phyloP scores from a whole-genome alignment of 148 eudicot genomes.

The Beta vulgaris region DNA sequence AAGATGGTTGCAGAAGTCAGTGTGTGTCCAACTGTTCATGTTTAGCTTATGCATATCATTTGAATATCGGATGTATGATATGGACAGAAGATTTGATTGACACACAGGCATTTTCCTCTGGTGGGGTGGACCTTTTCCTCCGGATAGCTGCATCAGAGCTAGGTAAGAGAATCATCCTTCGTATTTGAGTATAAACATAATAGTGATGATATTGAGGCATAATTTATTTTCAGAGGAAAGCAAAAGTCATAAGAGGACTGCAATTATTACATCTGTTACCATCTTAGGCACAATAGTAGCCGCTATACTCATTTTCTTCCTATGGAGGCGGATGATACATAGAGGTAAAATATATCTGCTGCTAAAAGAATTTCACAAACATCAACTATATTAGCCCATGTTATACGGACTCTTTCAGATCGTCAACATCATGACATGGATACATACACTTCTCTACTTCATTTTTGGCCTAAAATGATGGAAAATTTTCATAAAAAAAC shows the following conservation, averaged over 20 bases:
- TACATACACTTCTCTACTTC: too few species aligned
- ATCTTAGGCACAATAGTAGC: conserved; percentile 15
- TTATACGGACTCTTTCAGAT: too few species aligned
- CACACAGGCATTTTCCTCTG: conserved; percentile 23
- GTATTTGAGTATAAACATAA: background rate
- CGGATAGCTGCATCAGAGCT: conserved; percentile 49
- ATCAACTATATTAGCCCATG: background rate
- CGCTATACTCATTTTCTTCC: conserved; percentile 14
- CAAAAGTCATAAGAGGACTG: conserved; percentile 12
- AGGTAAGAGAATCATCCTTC: conserved; percentile 27
- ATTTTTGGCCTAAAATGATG: too few species aligned
- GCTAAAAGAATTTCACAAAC: background rate
- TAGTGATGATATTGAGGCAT: conserved; percentile 9
- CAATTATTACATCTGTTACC: conserved; percentile 21
- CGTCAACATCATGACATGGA: too few species aligned
- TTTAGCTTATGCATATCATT: conserved; percentile 41
- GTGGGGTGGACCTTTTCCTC: conserved; percentile 46
- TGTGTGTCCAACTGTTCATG: conserved; percentile 58
- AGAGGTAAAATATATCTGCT: conserved; percentile 27
- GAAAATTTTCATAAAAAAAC: too few species aligned
- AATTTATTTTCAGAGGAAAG: conserved; percentile 21
- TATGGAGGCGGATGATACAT: conserved; percentile 18
- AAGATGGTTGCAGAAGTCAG: conserved; percentile 33
- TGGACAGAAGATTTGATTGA: conserved; percentile 54
- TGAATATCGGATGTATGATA: conserved; percentile 51